phyloP scores from a whole-genome alignment of 2,329 filamentous ascomycete species.

The Penicillium sp. region DNA sequence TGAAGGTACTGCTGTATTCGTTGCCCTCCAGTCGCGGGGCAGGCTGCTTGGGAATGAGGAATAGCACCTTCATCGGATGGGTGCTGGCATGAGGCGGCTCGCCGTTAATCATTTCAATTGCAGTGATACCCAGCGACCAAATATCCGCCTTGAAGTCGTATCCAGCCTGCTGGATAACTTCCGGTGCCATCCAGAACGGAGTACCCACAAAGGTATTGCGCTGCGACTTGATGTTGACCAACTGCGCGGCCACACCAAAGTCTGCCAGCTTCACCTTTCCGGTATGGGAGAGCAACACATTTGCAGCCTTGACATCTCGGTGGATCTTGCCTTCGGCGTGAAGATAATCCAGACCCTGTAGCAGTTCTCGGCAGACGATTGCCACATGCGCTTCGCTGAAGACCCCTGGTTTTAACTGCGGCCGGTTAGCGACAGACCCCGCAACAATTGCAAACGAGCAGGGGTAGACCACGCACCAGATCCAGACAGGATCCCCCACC shows the following conservation, averaged over 20 bases:
- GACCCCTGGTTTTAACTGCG: conserved; percentile 77
- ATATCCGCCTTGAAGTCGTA: conserved; percentile 89
- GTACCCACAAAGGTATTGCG: conserved; percentile 97
- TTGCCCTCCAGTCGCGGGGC: conserved; percentile 77
- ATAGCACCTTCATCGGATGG: conserved; percentile 90
- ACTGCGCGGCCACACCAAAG: conserved; percentile 92
- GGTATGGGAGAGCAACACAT: conserved; percentile 82
- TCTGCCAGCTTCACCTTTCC: conserved; percentile 95
- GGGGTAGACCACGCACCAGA: conserved; percentile 55
- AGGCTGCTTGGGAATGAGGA: conserved; percentile 82
- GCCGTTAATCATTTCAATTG: conserved; percentile 81
- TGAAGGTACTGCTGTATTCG: conserved; percentile 81
- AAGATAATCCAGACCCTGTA: conserved; percentile 86
- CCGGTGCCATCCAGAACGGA: conserved; percentile 95
- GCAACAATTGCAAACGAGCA: neutral
- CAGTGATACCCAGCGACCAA: conserved; percentile 88
- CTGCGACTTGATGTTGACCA: conserved; percentile 96
- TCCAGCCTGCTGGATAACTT: conserved; percentile 82
- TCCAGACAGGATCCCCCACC: conserved; percentile 94
- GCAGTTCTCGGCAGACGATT: conserved; percentile 86
- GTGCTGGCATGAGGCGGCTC: conserved; percentile 82
- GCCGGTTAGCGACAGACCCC: conserved; percentile 16
- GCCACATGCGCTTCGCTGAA: conserved; percentile 89
- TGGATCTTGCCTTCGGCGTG: conserved; percentile 94
- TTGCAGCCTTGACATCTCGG: conserved; percentile 93